phyloP scores from a whole-genome alignment of 2,329 filamentous ascomycete species.

The Aspergillus novofumigatus region DNA sequence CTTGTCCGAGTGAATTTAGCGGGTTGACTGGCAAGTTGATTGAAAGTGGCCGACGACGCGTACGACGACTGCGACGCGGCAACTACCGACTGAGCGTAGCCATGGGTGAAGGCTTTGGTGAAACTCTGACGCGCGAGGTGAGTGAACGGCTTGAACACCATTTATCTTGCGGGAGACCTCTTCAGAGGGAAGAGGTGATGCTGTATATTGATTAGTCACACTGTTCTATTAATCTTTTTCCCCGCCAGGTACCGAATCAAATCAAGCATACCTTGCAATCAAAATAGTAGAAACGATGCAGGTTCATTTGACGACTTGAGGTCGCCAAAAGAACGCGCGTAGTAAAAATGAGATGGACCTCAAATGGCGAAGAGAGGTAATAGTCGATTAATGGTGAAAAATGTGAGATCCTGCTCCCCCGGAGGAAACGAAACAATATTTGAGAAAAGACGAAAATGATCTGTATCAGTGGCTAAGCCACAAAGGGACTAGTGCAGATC shows the following conservation, averaged over 20 bases:
- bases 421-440: conserved; percentile 11
- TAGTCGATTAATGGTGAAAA: not conserved
- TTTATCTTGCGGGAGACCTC: conserved; percentile 73
- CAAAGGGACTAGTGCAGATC: conserved; percentile 16
- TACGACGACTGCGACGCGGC: conserved; percentile 85
- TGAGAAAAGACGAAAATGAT: conserved; percentile 13
- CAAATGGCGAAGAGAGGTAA: not conserved
- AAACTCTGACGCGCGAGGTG: conserved; percentile 96
- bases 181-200: conserved; percentile 60
- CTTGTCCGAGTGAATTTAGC: conserved; percentile 52
- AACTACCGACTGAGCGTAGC: conserved; percentile 96
- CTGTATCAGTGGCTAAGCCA: conserved; percentile 8
- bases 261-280: conserved; percentile 58
- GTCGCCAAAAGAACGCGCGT: conserved; percentile 89
- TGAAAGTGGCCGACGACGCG: conserved; percentile 60
- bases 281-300: conserved; percentile 65
- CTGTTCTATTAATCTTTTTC: not conserved
- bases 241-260: not conserved
- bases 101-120: conserved; percentile 93
- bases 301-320: conserved; percentile 94
- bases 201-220: conserved; percentile 20
- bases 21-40: conserved; percentile 49
- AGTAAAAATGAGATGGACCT: conserved; percentile 5
- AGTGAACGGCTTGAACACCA: conserved; percentile 68
- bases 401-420: not conserved